Conservation (phyloP, 352 stramenopile species). For the Phytophthora pistaciae region DNA sequence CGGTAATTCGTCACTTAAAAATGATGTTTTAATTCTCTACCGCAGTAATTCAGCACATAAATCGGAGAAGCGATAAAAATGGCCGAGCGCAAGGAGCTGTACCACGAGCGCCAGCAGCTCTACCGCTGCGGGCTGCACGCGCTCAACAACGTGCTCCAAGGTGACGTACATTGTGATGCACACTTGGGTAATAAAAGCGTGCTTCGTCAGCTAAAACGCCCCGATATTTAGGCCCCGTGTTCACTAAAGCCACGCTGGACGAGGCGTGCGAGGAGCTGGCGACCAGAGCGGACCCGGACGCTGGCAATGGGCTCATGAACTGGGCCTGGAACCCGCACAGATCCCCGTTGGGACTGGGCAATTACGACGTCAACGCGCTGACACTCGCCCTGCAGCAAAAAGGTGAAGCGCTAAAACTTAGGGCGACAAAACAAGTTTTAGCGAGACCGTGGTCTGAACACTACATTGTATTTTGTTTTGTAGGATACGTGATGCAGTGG, state of each 20-base stretch:
- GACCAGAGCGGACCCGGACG: slow-evolving; percentile 15
- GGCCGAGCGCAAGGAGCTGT: slow-evolving; percentile 41
- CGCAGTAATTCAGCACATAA: no score
- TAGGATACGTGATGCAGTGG: slow-evolving; percentile 76
- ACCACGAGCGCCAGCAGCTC: slow-evolving; percentile 80
- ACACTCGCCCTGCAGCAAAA: slow-evolving; percentile 66
- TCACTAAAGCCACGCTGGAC: slow-evolving; percentile 61
- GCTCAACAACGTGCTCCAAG: slow-evolving; percentile 85
- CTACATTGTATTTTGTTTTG: not conserved
- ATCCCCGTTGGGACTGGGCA: slow-evolving; percentile 71
- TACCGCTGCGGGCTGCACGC: slow-evolving; percentile 84
- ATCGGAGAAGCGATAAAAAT: slow-evolving; percentile 4
- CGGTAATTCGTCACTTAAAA: slow-evolving; percentile 16
- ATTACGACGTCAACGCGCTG: slow-evolving; percentile 87
- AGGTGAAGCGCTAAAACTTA: slow-evolving; percentile 40
- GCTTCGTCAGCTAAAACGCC: not conserved
- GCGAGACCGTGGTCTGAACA: slow-evolving; percentile 1
- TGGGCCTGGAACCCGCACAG: slow-evolving; percentile 75
- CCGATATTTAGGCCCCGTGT: slow-evolving; percentile 45
- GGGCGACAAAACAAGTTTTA: not conserved
- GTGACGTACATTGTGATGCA: slow-evolving; percentile 22
- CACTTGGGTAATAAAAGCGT: not conserved
- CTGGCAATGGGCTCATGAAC: slow-evolving; percentile 16
- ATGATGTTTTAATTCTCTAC: not conserved
- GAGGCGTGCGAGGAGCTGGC: slow-evolving; percentile 51